Evolutionary conservation across 371 early-diverging fungal species (phyloP), one percentile per base, ranked within the genome.

Genomic region (Mortierella polycephala): DNA sequence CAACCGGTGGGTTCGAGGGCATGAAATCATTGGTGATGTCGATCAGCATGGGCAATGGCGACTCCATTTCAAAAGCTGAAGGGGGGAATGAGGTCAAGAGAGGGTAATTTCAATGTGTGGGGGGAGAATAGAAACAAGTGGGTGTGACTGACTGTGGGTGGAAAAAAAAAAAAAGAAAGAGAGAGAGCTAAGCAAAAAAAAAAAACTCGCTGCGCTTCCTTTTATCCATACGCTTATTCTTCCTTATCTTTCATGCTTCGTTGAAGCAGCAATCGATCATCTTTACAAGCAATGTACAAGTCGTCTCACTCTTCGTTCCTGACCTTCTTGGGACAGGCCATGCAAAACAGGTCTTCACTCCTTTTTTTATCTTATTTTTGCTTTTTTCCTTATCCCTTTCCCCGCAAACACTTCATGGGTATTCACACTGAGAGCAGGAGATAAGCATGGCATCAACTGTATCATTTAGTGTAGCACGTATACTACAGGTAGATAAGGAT

Each of bases 271-370:
- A 58, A 1, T 18, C 57, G 42, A 46, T 16, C 46, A 50, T 50
- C n/a, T n/a, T n/a, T n/a, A n/a, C n/a, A n/a, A n/a, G n/a, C n/a
- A n/a, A n/a, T n/a, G n/a, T n/a, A n/a, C n/a, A n/a, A n/a, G n/a
- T n/a, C n/a, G 20, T 10, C 14, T 16, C 50, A 13, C 46, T 10
- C 50, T 16, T 20, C 1, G 18, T n/a, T 50, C n/a, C 16, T 16
- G 50, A 14, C 50, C 50, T 50, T 50, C 50, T 16, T 50, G 50
- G 50, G 50, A 50, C 20, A 50, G 50, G 50, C 11, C 50, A 50
- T 7, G n/a, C 50, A 50, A 50, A 11, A n/a, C 14, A 50, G 50
- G n/a, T 10, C 50, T 50, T 50, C 20, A 8, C 50, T n/a, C 20
- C 10, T 46, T 16, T 46, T 16, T 16, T 46, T 46, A 13, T 46